phyloP scores from a whole-genome alignment of 1,284 basidiomycete genomes.

The Cutaneotrichosporon sp. region DNA sequence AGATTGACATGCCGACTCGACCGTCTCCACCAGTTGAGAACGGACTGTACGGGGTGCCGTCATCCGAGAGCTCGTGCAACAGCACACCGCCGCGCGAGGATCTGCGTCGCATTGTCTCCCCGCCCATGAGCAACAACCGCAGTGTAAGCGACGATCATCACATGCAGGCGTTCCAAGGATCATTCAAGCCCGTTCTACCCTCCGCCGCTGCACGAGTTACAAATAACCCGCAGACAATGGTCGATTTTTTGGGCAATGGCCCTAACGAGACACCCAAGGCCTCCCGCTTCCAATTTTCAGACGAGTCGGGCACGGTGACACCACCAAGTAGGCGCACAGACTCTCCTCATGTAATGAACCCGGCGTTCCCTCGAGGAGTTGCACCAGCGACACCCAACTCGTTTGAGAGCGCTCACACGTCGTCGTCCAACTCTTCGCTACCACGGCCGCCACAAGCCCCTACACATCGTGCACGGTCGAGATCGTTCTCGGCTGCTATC shows the following conservation, averaged over 20 bases:
- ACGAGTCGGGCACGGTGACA: neutral
- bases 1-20: neutral
- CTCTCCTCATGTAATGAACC: neutral
- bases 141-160: conserved; percentile 9
- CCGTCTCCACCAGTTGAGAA: neutral
- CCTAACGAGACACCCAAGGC: neutral
- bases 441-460: neutral
- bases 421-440: neutral
- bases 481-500: conserved; percentile 44
- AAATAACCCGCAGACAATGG: neutral
- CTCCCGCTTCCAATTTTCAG: neutral
- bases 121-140: neutral
- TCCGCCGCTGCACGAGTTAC: neutral
- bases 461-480: conserved; percentile 21
- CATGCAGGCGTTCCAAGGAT: conserved; percentile 4
- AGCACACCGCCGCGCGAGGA: neutral
- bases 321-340: neutral
- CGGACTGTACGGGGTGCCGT: neutral
- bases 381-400: conserved; percentile 3
- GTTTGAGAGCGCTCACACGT: neutral
- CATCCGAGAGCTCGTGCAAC: neutral
- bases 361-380: neutral
- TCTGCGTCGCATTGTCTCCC: neutral
- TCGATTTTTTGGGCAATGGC: neutral
- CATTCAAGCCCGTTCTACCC: conserved; percentile 1